phyloP scores from a whole-genome alignment of 306 rosid species.

The Urtica urens region DNA sequence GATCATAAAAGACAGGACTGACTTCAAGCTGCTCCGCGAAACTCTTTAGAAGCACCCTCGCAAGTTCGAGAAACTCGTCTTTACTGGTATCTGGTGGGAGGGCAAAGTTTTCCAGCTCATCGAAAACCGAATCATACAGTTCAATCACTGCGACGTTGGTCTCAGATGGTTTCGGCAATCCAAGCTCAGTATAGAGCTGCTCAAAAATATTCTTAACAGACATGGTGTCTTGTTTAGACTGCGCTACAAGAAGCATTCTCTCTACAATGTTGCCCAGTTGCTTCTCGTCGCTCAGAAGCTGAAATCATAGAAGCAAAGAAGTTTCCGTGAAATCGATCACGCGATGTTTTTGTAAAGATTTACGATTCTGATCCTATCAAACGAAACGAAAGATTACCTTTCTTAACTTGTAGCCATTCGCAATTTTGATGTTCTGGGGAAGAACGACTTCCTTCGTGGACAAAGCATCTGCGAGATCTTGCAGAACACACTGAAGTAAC shows the following conservation, averaged over 20 bases:
- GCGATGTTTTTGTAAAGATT: not conserved
- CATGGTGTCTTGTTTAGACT: slow-evolving; percentile 24
- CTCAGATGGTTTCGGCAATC: slow-evolving; percentile 42
- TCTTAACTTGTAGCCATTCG: slow-evolving; percentile 63
- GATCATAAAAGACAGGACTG: slow-evolving; percentile 56
- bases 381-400: slow-evolving; percentile 34
- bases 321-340: not conserved
- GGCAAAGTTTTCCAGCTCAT: slow-evolving; percentile 32
- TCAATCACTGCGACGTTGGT: slow-evolving; percentile 49
- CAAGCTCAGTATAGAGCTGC: slow-evolving; percentile 44
- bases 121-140: slow-evolving; percentile 60
- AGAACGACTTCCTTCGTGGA: slow-evolving; percentile 39
- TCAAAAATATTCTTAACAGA: slow-evolving; percentile 48
- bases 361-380: not conserved
- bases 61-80: slow-evolving; percentile 29
- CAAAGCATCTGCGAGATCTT: slow-evolving; percentile 67
- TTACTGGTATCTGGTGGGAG: slow-evolving; percentile 23
- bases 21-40: slow-evolving; percentile 73
- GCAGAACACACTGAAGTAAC: slow-evolving; percentile 73
- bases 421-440: slow-evolving; percentile 45
- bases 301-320: slow-evolving; percentile 14
- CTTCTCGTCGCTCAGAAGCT: slow-evolving; percentile 64
- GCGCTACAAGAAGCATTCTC: slow-evolving; percentile 41
- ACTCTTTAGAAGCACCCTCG: slow-evolving; percentile 45
- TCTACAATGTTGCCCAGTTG: slow-evolving; percentile 38